Evolutionary conservation across 352 stramenopile species (phyloP).

Genomic region (Thalassiosira livingstoniorum): DNA sequence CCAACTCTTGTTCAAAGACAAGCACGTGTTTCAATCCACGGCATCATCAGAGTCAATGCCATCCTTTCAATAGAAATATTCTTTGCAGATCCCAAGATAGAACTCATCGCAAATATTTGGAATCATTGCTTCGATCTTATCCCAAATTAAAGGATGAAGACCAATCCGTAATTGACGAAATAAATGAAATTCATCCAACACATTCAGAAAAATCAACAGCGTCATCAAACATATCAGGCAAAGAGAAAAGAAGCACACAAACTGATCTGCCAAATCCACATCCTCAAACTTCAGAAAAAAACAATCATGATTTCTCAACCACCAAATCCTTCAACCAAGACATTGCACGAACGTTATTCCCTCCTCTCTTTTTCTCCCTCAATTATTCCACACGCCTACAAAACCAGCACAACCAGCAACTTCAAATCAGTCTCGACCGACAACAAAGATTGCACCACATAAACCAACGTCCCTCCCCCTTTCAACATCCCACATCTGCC

Average conservation of each 20-base stretch:
- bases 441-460: too few relatives aligned
- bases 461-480: constrained; percentile 52
- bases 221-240: background rate
- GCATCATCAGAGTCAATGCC: too few relatives aligned
- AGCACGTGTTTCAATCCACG: too few relatives aligned
- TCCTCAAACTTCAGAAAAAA: background rate
- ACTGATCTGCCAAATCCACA: background rate
- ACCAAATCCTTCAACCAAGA: constrained; percentile 58
- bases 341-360: constrained; percentile 59
- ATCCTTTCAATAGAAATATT: too few relatives aligned
- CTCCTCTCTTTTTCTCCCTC: constrained; percentile 55
- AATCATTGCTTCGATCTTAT: too few relatives aligned
- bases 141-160: too few relatives aligned
- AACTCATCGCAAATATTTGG: too few relatives aligned
- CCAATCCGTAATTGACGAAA: too few relatives aligned
- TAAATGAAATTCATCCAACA: too few relatives aligned
- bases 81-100: too few relatives aligned
- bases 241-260: background rate
- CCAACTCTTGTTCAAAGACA: too few relatives aligned
- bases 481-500: constrained; percentile 54
- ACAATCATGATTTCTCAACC: constrained; percentile 4
- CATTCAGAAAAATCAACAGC: background rate
- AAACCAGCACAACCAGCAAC: constrained; percentile 23
- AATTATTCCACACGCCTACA: constrained; percentile 47
- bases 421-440: constrained; percentile 31